A percentile compares a stretch with the other conserved stretches of the same genome.
These are phyloP conservation scores for Apiotrichum akiyoshidainum DNA, from an alignment of 1,284 basidiomycete species.

Conservation along the genomic window DNA sequence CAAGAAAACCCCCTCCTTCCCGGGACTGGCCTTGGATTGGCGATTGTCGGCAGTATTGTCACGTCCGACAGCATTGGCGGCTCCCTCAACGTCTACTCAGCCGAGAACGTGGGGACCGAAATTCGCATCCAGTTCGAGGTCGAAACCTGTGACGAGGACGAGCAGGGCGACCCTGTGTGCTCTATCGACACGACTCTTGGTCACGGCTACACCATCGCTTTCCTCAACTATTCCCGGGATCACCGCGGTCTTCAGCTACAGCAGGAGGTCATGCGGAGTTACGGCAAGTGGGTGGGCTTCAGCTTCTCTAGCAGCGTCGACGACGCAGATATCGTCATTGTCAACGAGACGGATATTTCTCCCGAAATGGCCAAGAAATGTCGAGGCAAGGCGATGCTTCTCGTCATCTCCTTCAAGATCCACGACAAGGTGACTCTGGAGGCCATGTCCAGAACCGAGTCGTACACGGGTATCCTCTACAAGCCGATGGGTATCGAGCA, in stretches of 20 bases:
- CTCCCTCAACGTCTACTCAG: constrained; percentile 57
- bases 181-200: constrained; percentile 22
- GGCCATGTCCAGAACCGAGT: constrained; percentile 47
- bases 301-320: constrained; percentile 53
- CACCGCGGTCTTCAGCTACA: constrained; percentile 70
- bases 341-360: constrained; percentile 65
- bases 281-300: constrained; percentile 79
- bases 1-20: constrained; percentile 68
- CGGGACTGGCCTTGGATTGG: constrained; percentile 91
- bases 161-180: background rate
- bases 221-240: constrained; percentile 68
- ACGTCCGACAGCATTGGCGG: constrained; percentile 81
- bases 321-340: constrained; percentile 70
- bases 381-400: constrained; percentile 2
- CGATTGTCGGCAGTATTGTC: constrained; percentile 85
- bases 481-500: constrained; percentile 84
- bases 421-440: constrained; percentile 22
- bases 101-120: constrained; percentile 87
- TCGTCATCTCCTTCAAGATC: constrained; percentile 52
- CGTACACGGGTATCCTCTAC: constrained; percentile 79
- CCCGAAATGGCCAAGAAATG: constrained; percentile 53
- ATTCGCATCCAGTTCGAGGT: constrained; percentile 83
- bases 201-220: constrained; percentile 60
- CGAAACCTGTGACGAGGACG: constrained; percentile 52
- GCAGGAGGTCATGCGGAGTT: constrained; percentile 61